Base-by-base conservation (phyloP, 2,329 filamentous ascomycete genomes). In the Penicillium sp. region DNA sequence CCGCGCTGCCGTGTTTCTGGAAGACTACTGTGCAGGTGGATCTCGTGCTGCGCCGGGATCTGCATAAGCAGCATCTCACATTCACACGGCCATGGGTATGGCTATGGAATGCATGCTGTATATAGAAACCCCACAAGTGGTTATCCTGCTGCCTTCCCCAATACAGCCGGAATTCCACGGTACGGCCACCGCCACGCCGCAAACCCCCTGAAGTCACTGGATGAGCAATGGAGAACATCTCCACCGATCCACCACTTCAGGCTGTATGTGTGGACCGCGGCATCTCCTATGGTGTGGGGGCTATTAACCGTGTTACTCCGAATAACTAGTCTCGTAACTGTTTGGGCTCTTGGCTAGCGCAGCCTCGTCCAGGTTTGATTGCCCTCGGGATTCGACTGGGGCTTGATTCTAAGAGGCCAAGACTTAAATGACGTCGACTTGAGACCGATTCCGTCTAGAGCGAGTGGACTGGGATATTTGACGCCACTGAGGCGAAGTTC, bases 131-230 rank as follows among this genome's bases (percentile, higher is more conserved):
- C 7, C 9, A 24, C 16, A 22, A 9, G 13, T 39, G 41, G 20
- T 36, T 50, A 51, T 55, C 18, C 39, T 44, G 48, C 39, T 55
- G 49, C 52, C 54, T 55, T 43, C n/a, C 6, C 25, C n/a, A 35
- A 44, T 20, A 14, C 18, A 18, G 18, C n/a, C 49, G 49, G 47
- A 49, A 45, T 46, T 47, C 33, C 35, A 39, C 44, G 54, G 44
- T 24, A 36, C 9, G 30, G 11, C 14, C 38, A n/a, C 28, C 42
- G 39, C 27, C 51, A 44, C 53, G 36, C 18, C 43, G 36, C 20
- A 36, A 22, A 22, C 2, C 48, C 43, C 50, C 27, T 44, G 33
- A 51, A 41, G 48, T 30, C 43, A 42, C n/a, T 36, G 48, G 47
- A 38, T 47, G 48, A 16, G 28, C 41, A 38, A 10, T 10, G 46